Conservation (phyloP, 1,284 basidiomycete genomes). For the Sanguinoderma infundibulare region DNA sequence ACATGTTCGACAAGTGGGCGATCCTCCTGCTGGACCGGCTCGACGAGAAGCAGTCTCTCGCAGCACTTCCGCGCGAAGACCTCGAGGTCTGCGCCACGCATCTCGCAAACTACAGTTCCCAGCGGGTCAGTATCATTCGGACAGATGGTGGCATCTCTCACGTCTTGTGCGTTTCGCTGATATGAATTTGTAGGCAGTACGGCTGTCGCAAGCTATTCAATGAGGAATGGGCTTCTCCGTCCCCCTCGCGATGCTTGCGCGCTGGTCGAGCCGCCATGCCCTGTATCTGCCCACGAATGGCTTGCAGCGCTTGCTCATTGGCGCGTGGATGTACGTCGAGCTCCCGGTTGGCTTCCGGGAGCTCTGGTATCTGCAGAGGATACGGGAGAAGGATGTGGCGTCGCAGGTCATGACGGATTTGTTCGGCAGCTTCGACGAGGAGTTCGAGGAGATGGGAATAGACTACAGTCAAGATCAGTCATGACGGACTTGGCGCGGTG, state of each 20-base stretch:
- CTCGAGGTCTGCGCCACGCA: conserved; percentile 1
- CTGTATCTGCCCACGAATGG: conserved; percentile 8
- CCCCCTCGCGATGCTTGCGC: conserved; percentile 3
- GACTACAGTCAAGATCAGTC: not conserved
- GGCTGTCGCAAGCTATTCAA: not conserved
- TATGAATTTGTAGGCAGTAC: not conserved
- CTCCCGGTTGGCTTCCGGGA: not conserved
- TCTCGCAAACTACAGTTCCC: not conserved
- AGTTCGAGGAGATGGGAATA: not conserved
- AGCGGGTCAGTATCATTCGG: not conserved
- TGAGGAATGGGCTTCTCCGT: not conserved
- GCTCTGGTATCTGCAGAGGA: not conserved
- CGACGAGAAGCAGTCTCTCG: not conserved
- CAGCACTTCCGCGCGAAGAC: not conserved
- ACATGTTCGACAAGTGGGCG: not conserved
- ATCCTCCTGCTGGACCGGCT: not conserved
- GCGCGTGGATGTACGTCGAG: not conserved
- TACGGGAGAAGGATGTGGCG: not conserved
- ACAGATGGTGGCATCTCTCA: no score
- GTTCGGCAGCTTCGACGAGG: not conserved
- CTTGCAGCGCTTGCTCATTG: not conserved
- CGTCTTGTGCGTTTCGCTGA: not conserved
- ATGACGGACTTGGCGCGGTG: not conserved
- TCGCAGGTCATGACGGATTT: not conserved
- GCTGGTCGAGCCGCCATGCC: not conserved